A percentile compares a stretch with the other conserved stretches of the same genome.
These are phyloP conservation scores for Calamus simplicifolius DNA, from an alignment of 176 grass and related monocot genomes.

Conservation along the genomic window DNA sequence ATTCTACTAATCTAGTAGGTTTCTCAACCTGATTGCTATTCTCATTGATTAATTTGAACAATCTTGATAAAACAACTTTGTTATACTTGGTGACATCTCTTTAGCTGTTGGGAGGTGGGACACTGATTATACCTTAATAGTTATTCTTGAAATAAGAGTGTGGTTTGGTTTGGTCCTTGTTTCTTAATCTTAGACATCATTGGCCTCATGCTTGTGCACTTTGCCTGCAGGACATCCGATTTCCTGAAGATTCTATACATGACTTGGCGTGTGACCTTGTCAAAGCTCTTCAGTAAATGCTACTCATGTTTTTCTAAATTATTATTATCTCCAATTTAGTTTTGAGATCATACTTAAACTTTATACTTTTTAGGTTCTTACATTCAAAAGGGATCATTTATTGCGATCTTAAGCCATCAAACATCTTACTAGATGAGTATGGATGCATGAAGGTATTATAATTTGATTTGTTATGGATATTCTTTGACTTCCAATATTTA, in stretches of 20 bases:
- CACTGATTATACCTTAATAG: too few species aligned
- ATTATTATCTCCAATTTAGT: constrained; percentile 6
- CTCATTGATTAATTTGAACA: too few species aligned
- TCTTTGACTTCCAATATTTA: background rate
- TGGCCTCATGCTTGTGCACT: background rate
- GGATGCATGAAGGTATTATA: constrained; percentile 82
- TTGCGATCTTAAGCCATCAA: constrained; percentile 97
- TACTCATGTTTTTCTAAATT: background rate
- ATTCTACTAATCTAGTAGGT: too few species aligned
- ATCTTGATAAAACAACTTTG: too few species aligned
- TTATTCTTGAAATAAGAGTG: too few species aligned
- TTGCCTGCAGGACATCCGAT: constrained; percentile 51
- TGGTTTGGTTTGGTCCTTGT: background rate
- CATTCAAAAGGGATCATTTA: constrained; percentile 98
- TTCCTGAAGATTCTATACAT: constrained; percentile 90
- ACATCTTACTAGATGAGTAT: constrained; percentile 90
- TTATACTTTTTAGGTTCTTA: constrained; percentile 59
- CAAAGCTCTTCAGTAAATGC: constrained; percentile 86
- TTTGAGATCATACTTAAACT: constrained; percentile 17
- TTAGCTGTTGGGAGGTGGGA: too few species aligned
- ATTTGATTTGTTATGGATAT: background rate
- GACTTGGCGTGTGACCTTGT: constrained; percentile 72
- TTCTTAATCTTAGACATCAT: background rate
- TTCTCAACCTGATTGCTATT: too few species aligned
- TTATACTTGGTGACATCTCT: too few species aligned